Evolutionary conservation across 495 filamentous ascomycete genomes (phyloP), one percentile per base, ranked within the genome.

Genomic region (Parathielavia hyrcaniae): DNA sequence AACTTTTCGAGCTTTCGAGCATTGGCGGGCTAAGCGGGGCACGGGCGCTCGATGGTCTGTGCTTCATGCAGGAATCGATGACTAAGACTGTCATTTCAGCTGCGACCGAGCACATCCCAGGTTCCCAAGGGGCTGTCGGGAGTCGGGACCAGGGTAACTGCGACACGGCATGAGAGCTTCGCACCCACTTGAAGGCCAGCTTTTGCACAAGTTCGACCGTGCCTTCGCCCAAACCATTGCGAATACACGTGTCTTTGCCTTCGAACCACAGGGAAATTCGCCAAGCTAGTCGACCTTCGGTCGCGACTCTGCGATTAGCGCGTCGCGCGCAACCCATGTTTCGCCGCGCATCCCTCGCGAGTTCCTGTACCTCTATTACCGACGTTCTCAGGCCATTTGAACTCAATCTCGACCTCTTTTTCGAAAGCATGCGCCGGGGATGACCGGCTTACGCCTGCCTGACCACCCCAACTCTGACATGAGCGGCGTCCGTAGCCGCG

Each of bases 341-440:
- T n/a, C 30, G 26, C 19, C 34, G 54, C 59, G 57, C 63, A 52
- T 61, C 58, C n/a, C 56, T 30, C 36, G 17, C 32, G 45, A 39
- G n/a, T 14, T 48, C 23, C 17, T 36, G 22, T 32, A 30, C 26
- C 50, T 30, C 7, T 1, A 3, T 14, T 19, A 10, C 20, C 53
- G 16, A 14, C 32, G 17, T 16, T 20, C 45, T 30, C 16, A 32
- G 35, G 12, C 12, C 2, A 0, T 34, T 34, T 12, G 17, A 38
- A 6, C 26, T 30, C 26, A 20, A 30, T 16, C 26, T 16, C 32
- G 40, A 53, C n/a, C 13, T 56, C n/a, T 12, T 38, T 35, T 16
- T 7, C n/a, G 39, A 12, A 40, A 13, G 44, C 20, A 58, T 67
- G 45, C 62, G 57, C 57, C 45, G 11, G 62, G 65, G 43, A 69